Evolutionary conservation across 1,284 basidiomycete genomes (phyloP), one percentile per base, ranked within the genome.

Genomic region (Moesziomyces sp.): DNA sequence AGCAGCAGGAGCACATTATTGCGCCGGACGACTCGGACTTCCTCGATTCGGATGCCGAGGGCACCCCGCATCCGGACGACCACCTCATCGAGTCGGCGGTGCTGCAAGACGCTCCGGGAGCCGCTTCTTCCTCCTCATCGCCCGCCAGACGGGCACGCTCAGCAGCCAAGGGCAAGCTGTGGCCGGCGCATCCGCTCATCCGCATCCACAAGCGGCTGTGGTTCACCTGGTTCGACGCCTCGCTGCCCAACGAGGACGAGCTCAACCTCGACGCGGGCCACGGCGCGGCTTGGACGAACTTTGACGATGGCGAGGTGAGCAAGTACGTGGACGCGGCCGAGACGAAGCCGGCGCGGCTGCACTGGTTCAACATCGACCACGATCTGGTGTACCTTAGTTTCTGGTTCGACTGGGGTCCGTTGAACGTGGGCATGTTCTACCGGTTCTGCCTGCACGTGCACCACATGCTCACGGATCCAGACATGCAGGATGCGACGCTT

Each of bases 311-410:
- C 18, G 59, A 66, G 38, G 46, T 63, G 26, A 67, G 63, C 21
- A 70, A 73, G 56, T 59, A 55, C 30, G 59, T 69, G 35, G 50
- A 75, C 19, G 54, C 62, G 3, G 35, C 18, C 38, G 60, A 60
- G 30, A 70, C 65, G n/a, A 69, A 65, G 13, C 74, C 75, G 0
- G 7, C 33, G 1, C 58, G 64, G 11, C 33, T 80, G 48, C 78
- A 82, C 46, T 83, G 81, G 81, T 77, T 83, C 73, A 77, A 72
- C 63, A 89, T 96, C 86, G 93, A 98, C 86, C 91, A 95, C 85
- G 91, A 94, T 73, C 89, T 98, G 54, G 88, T 91, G 71, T 99
- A 99, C 86, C 89, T 94, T 61, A 92, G 92, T 38, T 99, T 99
- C 88, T 82, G 76, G 47, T 77, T 80, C 49, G 83, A 84, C 58